A percentile compares a stretch with the other conserved stretches of the same genome.
Conservation (phyloP, 768 basidiomycete genomes). For the Lactifluus subvellereus region DNA sequence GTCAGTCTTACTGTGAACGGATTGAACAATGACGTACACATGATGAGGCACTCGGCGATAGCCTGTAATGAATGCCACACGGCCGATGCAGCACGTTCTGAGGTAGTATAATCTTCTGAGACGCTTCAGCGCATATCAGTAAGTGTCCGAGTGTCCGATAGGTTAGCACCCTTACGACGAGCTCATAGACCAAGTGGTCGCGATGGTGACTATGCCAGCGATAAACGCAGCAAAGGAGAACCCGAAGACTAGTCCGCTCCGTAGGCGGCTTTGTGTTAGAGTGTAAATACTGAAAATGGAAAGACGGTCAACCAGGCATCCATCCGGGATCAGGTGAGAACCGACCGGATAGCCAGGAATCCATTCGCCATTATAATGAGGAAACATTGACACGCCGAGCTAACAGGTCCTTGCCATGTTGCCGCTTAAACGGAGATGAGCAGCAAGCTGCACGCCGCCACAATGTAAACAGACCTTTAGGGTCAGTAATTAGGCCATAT, state of each 20-base stretch:
- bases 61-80: neutral
- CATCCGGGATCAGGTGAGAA: neutral
- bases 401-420: neutral
- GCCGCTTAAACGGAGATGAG: neutral
- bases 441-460: neutral
- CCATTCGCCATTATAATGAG: neutral
- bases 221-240: neutral
- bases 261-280: neutral
- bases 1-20: neutral
- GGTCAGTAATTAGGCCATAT: neutral
- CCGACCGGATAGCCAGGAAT: neutral
- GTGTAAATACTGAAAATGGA: neutral
- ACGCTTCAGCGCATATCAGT: neutral
- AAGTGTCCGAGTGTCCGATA: neutral
- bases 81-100: neutral
- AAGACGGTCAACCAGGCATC: neutral
- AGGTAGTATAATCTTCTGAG: neutral
- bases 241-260: neutral
- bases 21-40: neutral
- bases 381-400: neutral
- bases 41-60: slow-evolving; percentile 1
- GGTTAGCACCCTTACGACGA: neutral
- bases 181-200: neutral
- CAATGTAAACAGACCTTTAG: neutral
- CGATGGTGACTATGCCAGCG: neutral